phyloP scores from a whole-genome alignment of 306 rosid species.

The Biancaea sappan region DNA sequence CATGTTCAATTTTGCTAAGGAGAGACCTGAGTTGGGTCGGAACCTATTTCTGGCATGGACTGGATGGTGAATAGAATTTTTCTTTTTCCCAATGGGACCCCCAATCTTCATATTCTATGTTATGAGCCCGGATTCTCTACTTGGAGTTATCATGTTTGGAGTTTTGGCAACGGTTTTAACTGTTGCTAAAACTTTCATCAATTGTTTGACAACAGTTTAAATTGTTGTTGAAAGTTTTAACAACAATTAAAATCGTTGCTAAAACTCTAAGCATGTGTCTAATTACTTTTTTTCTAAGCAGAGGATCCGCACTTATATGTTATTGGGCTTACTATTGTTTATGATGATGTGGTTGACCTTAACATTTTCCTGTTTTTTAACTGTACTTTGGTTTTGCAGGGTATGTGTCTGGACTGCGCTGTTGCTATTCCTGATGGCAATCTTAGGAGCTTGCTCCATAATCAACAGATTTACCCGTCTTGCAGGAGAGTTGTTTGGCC shows the following conservation, averaged over 20 bases:
- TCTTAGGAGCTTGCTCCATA: conserved; percentile 92
- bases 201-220: no score
- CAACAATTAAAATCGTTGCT: no score
- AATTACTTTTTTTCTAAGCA: no score
- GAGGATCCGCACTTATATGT: no score
- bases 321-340: not conserved
- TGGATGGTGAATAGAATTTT: conserved; percentile 62
- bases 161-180: no score
- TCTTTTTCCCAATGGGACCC: not conserved
- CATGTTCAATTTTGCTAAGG: conserved; percentile 92
- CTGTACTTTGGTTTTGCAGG: conserved; percentile 49
- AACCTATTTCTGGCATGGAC: conserved; percentile 85
- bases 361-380: conserved; percentile 3
- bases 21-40: conserved; percentile 72
- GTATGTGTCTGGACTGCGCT: conserved; percentile 91
- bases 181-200: no score
- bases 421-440: conserved; percentile 71
- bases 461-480: conserved; percentile 90
- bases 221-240: no score
- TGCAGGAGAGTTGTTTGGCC: conserved; percentile 92
- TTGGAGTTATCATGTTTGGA: no score
- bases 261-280: no score
- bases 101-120: no score
- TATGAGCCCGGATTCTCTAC: no score
- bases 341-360: not conserved